Evolutionary conservation across 371 early-diverging fungal genomes (phyloP).

Genomic region (Massospora cicadina): DNA sequence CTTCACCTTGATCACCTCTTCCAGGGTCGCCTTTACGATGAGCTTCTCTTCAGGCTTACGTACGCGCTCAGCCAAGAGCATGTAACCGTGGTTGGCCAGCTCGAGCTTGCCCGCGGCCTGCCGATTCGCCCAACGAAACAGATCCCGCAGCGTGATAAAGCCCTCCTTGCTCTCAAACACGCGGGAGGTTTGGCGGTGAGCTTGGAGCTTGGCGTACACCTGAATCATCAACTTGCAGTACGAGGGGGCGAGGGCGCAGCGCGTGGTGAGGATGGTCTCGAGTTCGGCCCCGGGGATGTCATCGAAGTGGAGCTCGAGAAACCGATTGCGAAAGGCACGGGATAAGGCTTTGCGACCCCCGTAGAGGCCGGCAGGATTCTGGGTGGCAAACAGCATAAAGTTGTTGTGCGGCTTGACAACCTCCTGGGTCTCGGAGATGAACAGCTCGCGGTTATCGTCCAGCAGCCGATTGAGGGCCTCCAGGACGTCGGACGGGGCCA

Average conservation of each 20-base stretch:
- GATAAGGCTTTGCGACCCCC: conserved; percentile 98
- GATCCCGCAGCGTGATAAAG: conserved; percentile 93
- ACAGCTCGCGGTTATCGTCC: conserved; percentile 97
- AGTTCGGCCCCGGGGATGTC: conserved; percentile 85
- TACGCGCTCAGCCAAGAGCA: conserved; percentile 88
- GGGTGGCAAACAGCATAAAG: conserved; percentile 99
- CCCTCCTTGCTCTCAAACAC: conserved; percentile 87
- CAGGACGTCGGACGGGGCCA: conserved; percentile 98
- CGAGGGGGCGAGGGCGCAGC: conserved; percentile 77
- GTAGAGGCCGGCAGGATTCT: conserved; percentile 97
- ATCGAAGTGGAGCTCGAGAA: conserved; percentile 91
- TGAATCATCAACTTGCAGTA: conserved; percentile 75
- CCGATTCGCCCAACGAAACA: conserved; percentile 97
- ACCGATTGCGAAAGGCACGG: conserved; percentile 98
- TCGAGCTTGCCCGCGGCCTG: conserved; percentile 55
- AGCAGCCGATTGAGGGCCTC: conserved; percentile 98
- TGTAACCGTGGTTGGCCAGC: conserved; percentile 83
- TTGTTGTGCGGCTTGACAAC: conserved; percentile 86
- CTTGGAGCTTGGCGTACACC: conserved; percentile 73
- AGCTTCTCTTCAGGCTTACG: conserved; percentile 69
- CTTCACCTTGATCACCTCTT: conserved; percentile 57
- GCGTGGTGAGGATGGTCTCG: conserved; percentile 63
- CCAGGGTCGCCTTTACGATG: conserved; percentile 67
- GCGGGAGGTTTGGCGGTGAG: conserved; percentile 55
- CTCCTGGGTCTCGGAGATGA: conserved; percentile 95